These are phyloP conservation scores for Curvularia eragrostidis DNA, from an alignment of 2,329 filamentous ascomycete species.

Conservation along the genomic window DNA sequence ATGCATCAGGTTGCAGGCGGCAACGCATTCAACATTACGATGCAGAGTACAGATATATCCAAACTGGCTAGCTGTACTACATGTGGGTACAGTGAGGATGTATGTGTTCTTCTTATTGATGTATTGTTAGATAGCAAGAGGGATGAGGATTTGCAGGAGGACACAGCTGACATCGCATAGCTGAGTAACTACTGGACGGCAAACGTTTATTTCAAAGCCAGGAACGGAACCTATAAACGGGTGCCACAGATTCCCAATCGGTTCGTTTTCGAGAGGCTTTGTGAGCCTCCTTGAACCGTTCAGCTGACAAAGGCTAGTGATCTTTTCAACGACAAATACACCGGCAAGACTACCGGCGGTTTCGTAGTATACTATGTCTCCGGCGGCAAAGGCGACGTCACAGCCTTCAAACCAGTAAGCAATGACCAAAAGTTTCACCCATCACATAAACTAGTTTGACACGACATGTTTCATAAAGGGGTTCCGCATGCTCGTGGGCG, in stretches of 20 bases:
- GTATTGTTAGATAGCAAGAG: neutral
- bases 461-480: slow-evolving; percentile 36
- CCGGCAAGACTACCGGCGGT: slow-evolving; percentile 47
- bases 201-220: slow-evolving; percentile 44
- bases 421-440: neutral
- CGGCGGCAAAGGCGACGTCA: slow-evolving; percentile 50
- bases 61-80: slow-evolving; percentile 51
- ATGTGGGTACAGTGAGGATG: slow-evolving; percentile 40
- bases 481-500: slow-evolving; percentile 57
- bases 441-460: neutral
- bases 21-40: slow-evolving; percentile 56
- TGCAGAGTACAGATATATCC: slow-evolving; percentile 46
- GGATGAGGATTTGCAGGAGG: neutral
- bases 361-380: slow-evolving; percentile 59
- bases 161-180: slow-evolving; percentile 4
- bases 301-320: slow-evolving; percentile 31
- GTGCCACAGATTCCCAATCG: slow-evolving; percentile 39
- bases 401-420: slow-evolving; percentile 50
- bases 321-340: slow-evolving; percentile 46
- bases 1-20: slow-evolving; percentile 53
- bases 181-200: slow-evolving; percentile 45
- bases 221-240: slow-evolving; percentile 43
- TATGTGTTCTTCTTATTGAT: slow-evolving; percentile 4
- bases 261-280: slow-evolving; percentile 1
- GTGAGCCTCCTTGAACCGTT: neutral